phyloP scores from a whole-genome alignment of 116 monocot species.

The Thalassia testudinum region DNA sequence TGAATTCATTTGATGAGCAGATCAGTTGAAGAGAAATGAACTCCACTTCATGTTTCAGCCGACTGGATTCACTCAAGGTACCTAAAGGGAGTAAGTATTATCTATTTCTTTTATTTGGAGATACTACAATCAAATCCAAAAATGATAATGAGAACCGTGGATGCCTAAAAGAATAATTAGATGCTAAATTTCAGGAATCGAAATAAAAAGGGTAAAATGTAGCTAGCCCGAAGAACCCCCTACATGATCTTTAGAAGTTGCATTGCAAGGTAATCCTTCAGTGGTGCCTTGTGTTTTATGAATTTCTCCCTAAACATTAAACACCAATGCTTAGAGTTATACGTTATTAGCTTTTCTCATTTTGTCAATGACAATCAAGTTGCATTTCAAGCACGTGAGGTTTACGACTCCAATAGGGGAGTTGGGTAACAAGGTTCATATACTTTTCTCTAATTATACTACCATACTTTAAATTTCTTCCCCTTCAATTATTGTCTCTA shows the following conservation, averaged over 20 bases:
- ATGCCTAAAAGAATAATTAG: too few species aligned
- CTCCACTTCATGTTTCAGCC: constrained; percentile 56
- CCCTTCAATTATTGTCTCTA: neutral
- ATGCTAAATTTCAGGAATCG: too few species aligned
- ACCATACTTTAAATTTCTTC: too few species aligned
- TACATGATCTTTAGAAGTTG: constrained; percentile 77
- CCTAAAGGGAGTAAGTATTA: constrained; percentile 16
- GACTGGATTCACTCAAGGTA: constrained; percentile 57
- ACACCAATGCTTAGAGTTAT: too few species aligned
- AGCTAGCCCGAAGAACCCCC: constrained; percentile 87
- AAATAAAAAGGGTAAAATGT: too few species aligned
- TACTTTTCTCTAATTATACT: too few species aligned
- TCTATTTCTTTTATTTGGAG: too few species aligned
- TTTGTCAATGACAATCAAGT: constrained; percentile 43
- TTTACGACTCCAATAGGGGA: constrained; percentile 55
- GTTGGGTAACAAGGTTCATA: constrained; percentile 51
- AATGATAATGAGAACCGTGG: too few species aligned
- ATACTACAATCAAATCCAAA: too few species aligned
- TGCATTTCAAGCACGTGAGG: constrained; percentile 68
- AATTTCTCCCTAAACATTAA: too few species aligned
- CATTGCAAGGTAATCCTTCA: too few species aligned
- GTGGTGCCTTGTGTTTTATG: too few species aligned
- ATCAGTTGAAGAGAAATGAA: constrained; percentile 54
- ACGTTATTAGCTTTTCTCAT: neutral
- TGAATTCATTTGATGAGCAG: constrained; percentile 59